Base-by-base conservation (phyloP, 371 early-diverging fungal genomes). In the Mortierella polycephala region DNA sequence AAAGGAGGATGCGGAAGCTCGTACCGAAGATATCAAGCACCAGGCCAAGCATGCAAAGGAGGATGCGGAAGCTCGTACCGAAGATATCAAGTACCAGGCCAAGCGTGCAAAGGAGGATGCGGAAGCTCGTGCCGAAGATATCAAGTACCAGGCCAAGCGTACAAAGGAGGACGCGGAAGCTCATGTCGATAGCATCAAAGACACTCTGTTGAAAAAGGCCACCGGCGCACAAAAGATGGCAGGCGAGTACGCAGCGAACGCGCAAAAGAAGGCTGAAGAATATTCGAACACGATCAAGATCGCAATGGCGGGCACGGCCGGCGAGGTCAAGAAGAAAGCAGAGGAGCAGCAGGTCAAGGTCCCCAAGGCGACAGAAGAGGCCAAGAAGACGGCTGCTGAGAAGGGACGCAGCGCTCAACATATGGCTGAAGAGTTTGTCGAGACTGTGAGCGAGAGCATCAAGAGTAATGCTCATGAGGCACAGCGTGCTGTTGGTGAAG, bases 391-490 rank as follows among this genome's bases (percentile, higher is more conserved):
- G 13, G 37, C 62, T 20, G 37, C 53, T 13, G 53, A 67, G 30
- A 73, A 73, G 62, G 67, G 54, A n/a, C 37, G 60, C 18, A 44
- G 39, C 11, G 67, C 68, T 40, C 68, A 74, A 40, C 54, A 63
- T 57, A 57, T 37, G 49, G 74, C 52, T 13, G 60, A 68, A 37
- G 59, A 60, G 21, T 52, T 67, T 40, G 45, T 60, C 54, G 74
- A 67, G 14, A 51, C 40, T 20, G 53, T 57, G 21, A 50, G 51
- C 13, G 74, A 67, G n/a, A 55, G 62, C 11, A 53, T 69, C 13
- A 59, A 62, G 50, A 63, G 57, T 45, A 64, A 30, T 20, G 74
- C 53, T 7, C 52, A 74, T 5, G 64, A 64, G 23, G 74, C 74
- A 7, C 64, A 67, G 42, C 60, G 68, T 53, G 54, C 44, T 7